Evolutionary conservation across 169 alveolate genomes (phyloP).

Genomic region (Perkinsus olseni): DNA sequence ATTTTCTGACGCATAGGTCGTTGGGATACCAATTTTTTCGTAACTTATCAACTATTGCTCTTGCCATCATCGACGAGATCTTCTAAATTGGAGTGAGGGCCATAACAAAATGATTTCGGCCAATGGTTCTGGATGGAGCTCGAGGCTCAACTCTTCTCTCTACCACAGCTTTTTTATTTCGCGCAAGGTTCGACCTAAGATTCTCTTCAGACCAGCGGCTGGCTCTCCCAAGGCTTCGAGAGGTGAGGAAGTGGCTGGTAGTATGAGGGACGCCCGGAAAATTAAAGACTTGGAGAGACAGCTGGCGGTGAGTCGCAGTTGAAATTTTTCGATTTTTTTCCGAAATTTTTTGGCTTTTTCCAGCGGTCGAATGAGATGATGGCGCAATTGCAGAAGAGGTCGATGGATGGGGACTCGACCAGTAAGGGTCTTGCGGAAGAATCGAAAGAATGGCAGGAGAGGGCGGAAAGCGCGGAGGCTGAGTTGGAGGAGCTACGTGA

Average conservation of each 20-base stretch:
- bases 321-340: neutral
- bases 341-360: neutral
- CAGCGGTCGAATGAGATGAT: neutral
- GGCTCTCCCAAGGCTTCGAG: neutral
- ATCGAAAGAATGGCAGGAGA: neutral
- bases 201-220: neutral
- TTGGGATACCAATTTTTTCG: too few relatives aligned
- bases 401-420: neutral
- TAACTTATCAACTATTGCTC: too few relatives aligned
- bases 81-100: too few relatives aligned
- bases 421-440: neutral
- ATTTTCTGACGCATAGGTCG: too few relatives aligned
- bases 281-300: neutral
- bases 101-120: too few relatives aligned
- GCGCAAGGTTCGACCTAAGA: too few relatives aligned
- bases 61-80: too few relatives aligned
- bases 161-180: too few relatives aligned
- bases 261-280: neutral
- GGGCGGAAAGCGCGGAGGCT: neutral
- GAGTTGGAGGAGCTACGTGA: neutral
- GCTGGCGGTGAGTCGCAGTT: neutral
- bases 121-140: too few relatives aligned
- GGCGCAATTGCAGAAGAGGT: neutral
- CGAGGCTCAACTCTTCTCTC: too few relatives aligned
- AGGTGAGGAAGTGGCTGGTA: neutral